phyloP scores from a whole-genome alignment of 2,329 filamentous ascomycete genomes.

The Curvularia eragrostidis region DNA sequence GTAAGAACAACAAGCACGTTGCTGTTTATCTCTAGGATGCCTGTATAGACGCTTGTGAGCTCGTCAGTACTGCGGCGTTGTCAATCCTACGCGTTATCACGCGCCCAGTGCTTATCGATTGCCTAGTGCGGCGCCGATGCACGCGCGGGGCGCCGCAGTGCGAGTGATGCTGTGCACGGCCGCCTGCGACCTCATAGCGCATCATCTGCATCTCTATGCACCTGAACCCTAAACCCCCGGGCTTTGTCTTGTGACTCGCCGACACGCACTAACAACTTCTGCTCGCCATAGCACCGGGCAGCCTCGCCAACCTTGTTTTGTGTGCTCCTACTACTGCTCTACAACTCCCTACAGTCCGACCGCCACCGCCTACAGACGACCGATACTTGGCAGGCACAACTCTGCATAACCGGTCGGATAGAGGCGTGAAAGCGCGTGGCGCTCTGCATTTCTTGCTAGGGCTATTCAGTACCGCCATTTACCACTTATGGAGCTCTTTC shows the following conservation, averaged over 20 bases:
- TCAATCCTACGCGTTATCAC: conserved; percentile 20
- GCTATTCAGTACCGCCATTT: conserved; percentile 12
- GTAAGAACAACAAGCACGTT: background rate
- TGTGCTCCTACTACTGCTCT: conserved; percentile 9
- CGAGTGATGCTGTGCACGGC: conserved; percentile 20
- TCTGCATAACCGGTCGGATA: conserved; percentile 4
- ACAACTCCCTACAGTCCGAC: background rate
- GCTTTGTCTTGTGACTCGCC: conserved; percentile 15
- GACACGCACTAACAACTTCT: conserved; percentile 1
- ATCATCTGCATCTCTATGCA: conserved; percentile 35
- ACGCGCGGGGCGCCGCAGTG: conserved; percentile 21
- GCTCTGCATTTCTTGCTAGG: conserved; percentile 6
- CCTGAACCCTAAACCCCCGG: conserved; percentile 24
- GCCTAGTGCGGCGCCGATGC: conserved; percentile 21
- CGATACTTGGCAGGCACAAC: conserved; percentile 18
- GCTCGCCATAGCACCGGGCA: background rate
- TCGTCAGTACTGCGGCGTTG: background rate
- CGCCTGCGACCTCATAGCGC: conserved; percentile 32
- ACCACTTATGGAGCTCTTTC: conserved; percentile 39
- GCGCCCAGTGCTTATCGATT: conserved; percentile 33
- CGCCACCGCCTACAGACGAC: conserved; percentile 6
- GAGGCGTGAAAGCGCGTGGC: conserved; percentile 9
- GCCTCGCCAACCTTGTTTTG: conserved; percentile 9
- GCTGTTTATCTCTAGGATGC: background rate
- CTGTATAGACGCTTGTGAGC: background rate